Evolutionary conservation across 2,329 filamentous ascomycete species (phyloP).

Genomic region (Botryosphaeria dothidea): DNA sequence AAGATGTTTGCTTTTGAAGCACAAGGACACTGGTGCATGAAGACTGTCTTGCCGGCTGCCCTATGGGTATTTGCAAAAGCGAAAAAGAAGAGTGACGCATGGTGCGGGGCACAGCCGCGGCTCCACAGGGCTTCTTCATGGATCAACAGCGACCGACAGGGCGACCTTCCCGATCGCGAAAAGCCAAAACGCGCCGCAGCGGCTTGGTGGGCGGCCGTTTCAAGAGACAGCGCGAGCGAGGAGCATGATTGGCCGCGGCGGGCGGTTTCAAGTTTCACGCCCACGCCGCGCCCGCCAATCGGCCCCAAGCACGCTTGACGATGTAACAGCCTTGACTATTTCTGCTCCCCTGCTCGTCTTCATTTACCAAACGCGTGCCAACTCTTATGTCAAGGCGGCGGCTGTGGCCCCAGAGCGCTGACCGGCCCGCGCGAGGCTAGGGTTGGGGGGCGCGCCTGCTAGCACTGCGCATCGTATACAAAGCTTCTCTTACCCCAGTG

Average conservation of each 20-base stretch:
- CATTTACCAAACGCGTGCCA: background rate
- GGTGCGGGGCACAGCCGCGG: background rate
- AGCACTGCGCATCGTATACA: background rate
- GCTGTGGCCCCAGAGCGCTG: background rate
- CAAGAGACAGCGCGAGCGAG: background rate
- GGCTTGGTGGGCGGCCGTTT: background rate
- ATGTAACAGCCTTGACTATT: background rate
- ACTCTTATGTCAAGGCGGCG: background rate
- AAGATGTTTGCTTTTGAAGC: too few relatives aligned
- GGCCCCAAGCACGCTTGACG: background rate
- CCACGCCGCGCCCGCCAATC: background rate
- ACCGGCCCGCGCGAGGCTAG: background rate
- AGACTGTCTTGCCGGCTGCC: background rate
- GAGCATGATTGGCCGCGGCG: background rate
- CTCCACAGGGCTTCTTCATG: background rate
- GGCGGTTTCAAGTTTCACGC: slow-evolving; percentile 7
- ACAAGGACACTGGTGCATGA: background rate
- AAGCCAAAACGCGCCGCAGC: background rate
- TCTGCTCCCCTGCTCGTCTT: background rate
- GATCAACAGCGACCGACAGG: slow-evolving; percentile 10
- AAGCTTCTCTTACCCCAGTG: background rate
- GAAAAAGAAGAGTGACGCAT: background rate
- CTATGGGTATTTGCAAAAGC: background rate
- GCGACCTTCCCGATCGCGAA: slow-evolving; percentile 1
- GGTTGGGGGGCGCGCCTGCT: background rate